These are phyloP conservation scores for Cercospora sesami DNA, from an alignment of 2,329 filamentous ascomycete species.

Conservation along the genomic window DNA sequence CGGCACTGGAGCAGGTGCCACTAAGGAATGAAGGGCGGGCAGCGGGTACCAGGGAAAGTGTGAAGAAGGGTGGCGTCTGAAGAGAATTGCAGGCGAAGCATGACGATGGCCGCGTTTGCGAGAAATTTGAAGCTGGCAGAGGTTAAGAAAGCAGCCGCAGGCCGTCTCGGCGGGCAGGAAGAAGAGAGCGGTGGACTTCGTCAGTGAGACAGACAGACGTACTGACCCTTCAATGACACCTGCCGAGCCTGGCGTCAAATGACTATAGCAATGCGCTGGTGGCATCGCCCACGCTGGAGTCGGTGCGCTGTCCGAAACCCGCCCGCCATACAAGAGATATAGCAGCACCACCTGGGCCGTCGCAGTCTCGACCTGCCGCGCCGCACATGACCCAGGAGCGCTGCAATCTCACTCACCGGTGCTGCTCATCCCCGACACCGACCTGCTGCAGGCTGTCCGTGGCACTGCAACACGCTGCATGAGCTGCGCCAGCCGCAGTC, in stretches of 20 bases:
- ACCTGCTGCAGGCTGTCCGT: neutral
- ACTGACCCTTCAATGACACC: neutral
- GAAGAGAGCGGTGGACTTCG: neutral
- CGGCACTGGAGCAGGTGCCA: neutral
- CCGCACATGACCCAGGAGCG: neutral
- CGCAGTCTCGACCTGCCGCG: neutral
- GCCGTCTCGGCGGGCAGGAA: slow-evolving; percentile 4
- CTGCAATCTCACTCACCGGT: neutral
- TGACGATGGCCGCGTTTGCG: neutral
- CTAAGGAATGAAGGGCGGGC: neutral
- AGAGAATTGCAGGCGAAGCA: neutral
- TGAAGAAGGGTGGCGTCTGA: neutral
- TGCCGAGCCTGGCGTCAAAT: neutral
- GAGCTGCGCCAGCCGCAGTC: neutral
- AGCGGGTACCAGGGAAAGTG: neutral
- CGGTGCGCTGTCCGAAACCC: neutral
- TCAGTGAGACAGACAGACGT: neutral
- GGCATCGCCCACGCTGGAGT: neutral
- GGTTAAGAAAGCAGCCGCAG: neutral
- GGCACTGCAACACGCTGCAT: neutral
- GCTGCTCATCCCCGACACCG: neutral
- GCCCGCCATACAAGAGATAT: neutral
- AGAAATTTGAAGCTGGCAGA: neutral
- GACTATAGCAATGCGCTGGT: neutral
- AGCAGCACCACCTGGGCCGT: neutral